phyloP scores from a whole-genome alignment of 148 eudicot species.

The Rheum nobile region DNA sequence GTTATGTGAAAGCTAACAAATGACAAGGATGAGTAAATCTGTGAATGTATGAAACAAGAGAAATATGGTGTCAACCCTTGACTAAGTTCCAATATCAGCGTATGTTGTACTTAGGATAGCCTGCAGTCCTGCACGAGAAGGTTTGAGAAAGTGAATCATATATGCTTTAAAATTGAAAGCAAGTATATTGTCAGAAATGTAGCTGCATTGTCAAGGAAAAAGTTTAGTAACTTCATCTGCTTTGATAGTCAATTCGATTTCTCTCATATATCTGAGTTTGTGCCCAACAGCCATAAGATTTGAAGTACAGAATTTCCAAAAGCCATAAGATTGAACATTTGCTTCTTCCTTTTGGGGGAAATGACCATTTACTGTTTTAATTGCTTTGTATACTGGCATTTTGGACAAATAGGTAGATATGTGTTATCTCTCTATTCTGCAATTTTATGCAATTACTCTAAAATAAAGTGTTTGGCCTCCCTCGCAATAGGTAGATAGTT shows the following conservation, averaged over 20 bases:
- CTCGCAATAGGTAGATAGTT: neutral
- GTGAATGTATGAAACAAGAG: neutral
- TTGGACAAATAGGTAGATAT: neutral
- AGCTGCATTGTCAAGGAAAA: neutral
- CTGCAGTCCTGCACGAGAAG: too few relatives aligned
- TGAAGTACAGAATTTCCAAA: neutral
- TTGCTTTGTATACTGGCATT: neutral
- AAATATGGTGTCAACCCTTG: neutral
- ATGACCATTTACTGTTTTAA: neutral
- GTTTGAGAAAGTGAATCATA: neutral
- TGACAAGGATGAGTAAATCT: neutral
- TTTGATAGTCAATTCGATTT: neutral
- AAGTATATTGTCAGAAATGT: neutral
- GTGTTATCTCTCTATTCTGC: neutral
- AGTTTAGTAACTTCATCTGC: neutral
- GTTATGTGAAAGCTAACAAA: neutral
- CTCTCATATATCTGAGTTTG: neutral
- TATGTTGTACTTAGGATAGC: too few relatives aligned
- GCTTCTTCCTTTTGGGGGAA: too few relatives aligned
- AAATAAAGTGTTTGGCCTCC: neutral
- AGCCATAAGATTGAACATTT: too few relatives aligned
- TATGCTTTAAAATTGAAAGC: neutral
- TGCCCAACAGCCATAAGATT: neutral
- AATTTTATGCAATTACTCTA: neutral
- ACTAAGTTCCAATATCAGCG: neutral